These are phyloP conservation scores for Cladorrhinum samala DNA, from an alignment of 495 filamentous ascomycete genomes.

Conservation along the genomic window DNA sequence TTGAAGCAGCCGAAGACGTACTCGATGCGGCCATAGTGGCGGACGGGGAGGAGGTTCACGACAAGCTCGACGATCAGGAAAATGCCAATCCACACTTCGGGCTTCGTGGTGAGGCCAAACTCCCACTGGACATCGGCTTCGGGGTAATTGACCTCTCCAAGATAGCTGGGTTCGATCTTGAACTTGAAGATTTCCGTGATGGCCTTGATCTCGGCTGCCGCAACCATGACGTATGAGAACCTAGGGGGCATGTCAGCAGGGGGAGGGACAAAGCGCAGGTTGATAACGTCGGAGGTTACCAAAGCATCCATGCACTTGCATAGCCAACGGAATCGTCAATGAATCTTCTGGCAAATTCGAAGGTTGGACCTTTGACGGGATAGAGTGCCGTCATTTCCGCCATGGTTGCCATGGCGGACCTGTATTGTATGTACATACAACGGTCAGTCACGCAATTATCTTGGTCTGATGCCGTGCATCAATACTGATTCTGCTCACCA, in stretches of 20 bases:
- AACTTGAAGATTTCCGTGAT: conserved; percentile 35
- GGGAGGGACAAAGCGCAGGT: neutral
- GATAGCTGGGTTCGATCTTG: conserved; percentile 23
- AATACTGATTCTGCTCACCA: conserved; percentile 20
- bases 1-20: conserved; percentile 36
- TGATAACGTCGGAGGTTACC: conserved; percentile 19
- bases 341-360: conserved; percentile 37
- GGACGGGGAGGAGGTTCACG: conserved; percentile 35
- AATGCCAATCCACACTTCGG: conserved; percentile 29
- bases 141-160: conserved; percentile 26
- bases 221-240: conserved; percentile 31
- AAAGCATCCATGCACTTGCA: conserved; percentile 42
- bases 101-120: conserved; percentile 11
- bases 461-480: too few relatives aligned
- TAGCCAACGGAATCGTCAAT: conserved; percentile 38
- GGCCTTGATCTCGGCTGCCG: conserved; percentile 31
- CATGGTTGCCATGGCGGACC: conserved; percentile 34
- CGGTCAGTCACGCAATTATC: too few relatives aligned
- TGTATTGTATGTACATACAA: neutral
- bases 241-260: conserved; percentile 10
- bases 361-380: conserved; percentile 37
- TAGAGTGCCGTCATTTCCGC: conserved; percentile 42
- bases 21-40: conserved; percentile 32
- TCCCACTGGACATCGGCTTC: conserved; percentile 31
- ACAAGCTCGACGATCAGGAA: conserved; percentile 28